phyloP scores from a whole-genome alignment of 2,329 filamentous ascomycete genomes.

The Monilinia fructicola region DNA sequence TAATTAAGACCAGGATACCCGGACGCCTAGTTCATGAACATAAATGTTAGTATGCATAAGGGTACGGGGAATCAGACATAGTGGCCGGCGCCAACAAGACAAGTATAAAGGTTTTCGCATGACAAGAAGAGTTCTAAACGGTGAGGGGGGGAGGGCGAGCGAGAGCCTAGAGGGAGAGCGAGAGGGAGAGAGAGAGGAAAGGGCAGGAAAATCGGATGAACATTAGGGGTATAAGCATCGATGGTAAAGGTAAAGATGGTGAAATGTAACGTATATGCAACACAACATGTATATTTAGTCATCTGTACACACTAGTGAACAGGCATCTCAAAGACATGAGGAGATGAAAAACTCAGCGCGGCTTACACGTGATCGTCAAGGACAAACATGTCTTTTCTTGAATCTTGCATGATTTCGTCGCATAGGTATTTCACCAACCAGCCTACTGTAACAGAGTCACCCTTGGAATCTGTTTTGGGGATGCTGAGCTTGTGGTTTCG shows the following conservation, averaged over 20 bases:
- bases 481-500: slow-evolving; percentile 69
- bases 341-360: slow-evolving; percentile 27
- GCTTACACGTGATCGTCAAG: slow-evolving; percentile 83
- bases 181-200: neutral
- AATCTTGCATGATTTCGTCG: slow-evolving; percentile 79
- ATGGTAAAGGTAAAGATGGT: no score
- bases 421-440: slow-evolving; percentile 79
- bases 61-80: neutral
- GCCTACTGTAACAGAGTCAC: slow-evolving; percentile 65
- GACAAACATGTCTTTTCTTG: slow-evolving; percentile 83
- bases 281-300: neutral
- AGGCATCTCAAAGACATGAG: slow-evolving; percentile 18
- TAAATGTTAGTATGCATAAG: slow-evolving; percentile 30
- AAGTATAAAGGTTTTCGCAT: slow-evolving; percentile 16
- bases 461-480: slow-evolving; percentile 60
- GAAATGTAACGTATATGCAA: neutral
- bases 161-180: neutral
- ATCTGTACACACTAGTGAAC: neutral
- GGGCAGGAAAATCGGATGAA: slow-evolving; percentile 8
- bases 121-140: neutral
- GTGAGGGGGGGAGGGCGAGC: no score
- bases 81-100: slow-evolving; percentile 20
- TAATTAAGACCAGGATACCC: slow-evolving; percentile 93
- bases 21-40: slow-evolving; percentile 64
- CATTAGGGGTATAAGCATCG: slow-evolving; percentile 16